Base-by-base conservation (phyloP, 106 monocot genomes). In the Acanthochlamys bracteata region DNA sequence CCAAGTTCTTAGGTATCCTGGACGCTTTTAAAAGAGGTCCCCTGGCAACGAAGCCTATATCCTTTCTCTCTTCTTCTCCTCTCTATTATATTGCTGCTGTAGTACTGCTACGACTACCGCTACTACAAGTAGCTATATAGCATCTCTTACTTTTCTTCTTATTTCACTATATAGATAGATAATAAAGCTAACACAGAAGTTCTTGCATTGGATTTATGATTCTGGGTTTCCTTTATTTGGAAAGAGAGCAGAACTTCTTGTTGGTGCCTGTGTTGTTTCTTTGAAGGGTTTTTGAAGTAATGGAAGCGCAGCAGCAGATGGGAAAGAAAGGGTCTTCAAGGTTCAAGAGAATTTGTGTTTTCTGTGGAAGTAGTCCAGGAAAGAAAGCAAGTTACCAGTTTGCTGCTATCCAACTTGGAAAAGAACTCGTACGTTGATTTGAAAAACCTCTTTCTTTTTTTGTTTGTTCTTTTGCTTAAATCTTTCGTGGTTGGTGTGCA, bases 321-420 rank as follows among this genome's bases (percentile, higher is more conserved):
- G 20, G 10, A 3, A 39, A 63, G 59, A 59, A 13, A 42, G 21
- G 20, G 8, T 45, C 57, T 12, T 73, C 78, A 0, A 78, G 65
- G 54, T 83, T 83, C 69, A 71, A 41, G n/a, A 71, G 74, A 39
- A 72, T 84, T 10, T 84, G 84, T 56, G 84, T 84, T 3, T 84
- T 84, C 73, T 80, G 84, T 39, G 84, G 84, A 8, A 84, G 84
- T 41, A 84, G 84, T 63, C 73, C 74, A 4, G 84, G 84, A 7
- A 80, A 74, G 74, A 80, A 74, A 26, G 55, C 60, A n/a, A 74
- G 71, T 64, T 84, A 80, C 57, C 80, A 80, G 53, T 61, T 76
- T 49, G 80, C 80, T 9, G 80, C 84, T 21, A 69, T 64, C 27
- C 69, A 77, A 58, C 80, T 84, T 4, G 84, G 84, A 13, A 73